These are phyloP conservation scores for Diatrype stigma DNA, from an alignment of 2,329 filamentous ascomycete species.

Conservation along the genomic window DNA sequence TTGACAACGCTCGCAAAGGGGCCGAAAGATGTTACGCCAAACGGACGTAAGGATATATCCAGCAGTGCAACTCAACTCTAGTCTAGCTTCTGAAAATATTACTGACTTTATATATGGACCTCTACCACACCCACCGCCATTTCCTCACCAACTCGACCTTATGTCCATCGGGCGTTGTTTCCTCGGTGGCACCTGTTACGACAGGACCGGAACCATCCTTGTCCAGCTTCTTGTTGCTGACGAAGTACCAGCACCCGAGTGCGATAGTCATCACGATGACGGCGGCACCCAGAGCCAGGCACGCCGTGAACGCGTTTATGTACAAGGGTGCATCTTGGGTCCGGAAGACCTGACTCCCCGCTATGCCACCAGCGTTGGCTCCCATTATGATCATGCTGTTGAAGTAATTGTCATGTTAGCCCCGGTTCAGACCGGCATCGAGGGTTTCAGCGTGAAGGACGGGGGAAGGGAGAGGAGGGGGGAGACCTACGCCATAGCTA, in stretches of 20 bases:
- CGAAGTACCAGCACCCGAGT: slow-evolving; percentile 17
- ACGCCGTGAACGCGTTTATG: slow-evolving; percentile 19
- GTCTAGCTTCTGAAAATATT: no score
- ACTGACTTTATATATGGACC: no score
- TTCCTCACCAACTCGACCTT: slow-evolving; percentile 14
- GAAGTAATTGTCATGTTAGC: no score
- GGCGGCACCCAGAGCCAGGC: slow-evolving; percentile 16
- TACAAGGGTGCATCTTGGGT: slow-evolving; percentile 24
- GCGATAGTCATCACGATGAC: slow-evolving; percentile 13
- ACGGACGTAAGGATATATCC: no score
- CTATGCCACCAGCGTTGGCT: slow-evolving; percentile 21
- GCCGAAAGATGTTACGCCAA: no score
- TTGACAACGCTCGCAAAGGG: no score
- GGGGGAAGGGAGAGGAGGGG: neutral
- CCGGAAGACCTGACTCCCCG: slow-evolving; percentile 23
- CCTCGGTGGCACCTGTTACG: slow-evolving; percentile 10
- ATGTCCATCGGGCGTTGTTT: slow-evolving; percentile 11
- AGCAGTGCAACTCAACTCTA: no score
- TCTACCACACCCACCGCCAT: slow-evolving; percentile 23
- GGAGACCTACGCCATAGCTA: slow-evolving; percentile 27
- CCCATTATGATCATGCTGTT: slow-evolving; percentile 28
- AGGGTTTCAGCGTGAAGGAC: no score
- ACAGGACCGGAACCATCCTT: slow-evolving; percentile 8
- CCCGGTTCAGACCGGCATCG: no score
- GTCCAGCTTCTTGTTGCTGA: slow-evolving; percentile 17